Percentiles rank a stretch among this genome's conserved stretches.
Conservation (phyloP, 1,284 basidiomycete species). For the Pseudozyma flocculosa region DNA sequence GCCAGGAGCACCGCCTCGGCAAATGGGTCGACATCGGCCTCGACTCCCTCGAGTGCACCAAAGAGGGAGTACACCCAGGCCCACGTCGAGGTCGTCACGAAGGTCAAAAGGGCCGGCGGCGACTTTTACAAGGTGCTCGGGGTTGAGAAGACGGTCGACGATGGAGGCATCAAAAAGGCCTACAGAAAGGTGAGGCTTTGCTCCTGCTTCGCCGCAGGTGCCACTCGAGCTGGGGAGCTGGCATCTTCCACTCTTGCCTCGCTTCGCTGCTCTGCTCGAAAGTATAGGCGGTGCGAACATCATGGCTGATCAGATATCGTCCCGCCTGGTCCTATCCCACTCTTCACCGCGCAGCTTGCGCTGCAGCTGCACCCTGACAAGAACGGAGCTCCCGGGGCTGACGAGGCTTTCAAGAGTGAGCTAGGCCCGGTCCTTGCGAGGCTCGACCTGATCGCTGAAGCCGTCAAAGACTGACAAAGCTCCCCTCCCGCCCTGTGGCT, state of each 20-base stretch:
- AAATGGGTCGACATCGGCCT: conserved; percentile 58
- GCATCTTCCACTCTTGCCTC: too few species aligned
- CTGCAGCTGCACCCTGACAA: conserved; percentile 94
- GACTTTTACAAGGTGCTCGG: conserved; percentile 92
- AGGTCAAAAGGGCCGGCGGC: conserved; percentile 76
- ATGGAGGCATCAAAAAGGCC: conserved; percentile 80
- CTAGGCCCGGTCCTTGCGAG: conserved; percentile 20
- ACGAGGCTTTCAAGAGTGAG: conserved; percentile 97
- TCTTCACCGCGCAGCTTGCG: conserved; percentile 69
- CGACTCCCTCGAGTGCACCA: conserved; percentile 8
- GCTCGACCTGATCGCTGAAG: too few species aligned
- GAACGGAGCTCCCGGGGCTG: conserved; percentile 94
- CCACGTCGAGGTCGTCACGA: conserved; percentile 80
- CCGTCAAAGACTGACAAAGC: too few species aligned
- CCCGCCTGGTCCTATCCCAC: too few species aligned
- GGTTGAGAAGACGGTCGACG: conserved; percentile 79
- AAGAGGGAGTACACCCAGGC: conserved; percentile 85
- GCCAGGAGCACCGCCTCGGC: conserved; percentile 59
- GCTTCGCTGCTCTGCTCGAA: too few species aligned
- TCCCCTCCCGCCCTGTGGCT: too few species aligned
- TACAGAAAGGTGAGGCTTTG: conserved; percentile 79
- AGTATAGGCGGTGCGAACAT: too few species aligned
- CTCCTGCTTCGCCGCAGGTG: too few species aligned
- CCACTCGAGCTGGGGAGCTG: too few species aligned
- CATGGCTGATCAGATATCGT: too few species aligned